A percentile compares a stretch with the other conserved stretches of the same genome.
Conservation (phyloP, 2,329 filamentous ascomycete species). For the Fusarium brevicatenulatum region DNA sequence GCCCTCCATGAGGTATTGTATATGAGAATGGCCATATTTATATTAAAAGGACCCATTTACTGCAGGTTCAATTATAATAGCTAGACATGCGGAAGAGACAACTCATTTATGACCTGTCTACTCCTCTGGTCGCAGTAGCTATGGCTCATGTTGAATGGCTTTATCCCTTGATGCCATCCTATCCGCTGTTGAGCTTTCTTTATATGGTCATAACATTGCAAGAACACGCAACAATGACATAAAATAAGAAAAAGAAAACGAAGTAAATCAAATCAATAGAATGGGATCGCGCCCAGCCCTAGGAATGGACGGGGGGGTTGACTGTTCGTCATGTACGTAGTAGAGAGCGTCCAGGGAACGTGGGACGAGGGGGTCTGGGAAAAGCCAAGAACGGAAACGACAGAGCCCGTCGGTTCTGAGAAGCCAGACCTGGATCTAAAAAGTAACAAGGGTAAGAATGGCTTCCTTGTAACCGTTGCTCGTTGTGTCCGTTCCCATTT, state of each 20-base stretch:
- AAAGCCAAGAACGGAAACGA: slow-evolving; percentile 15
- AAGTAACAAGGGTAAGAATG: slow-evolving; percentile 3
- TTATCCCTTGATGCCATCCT: slow-evolving; percentile 37
- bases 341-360: not conserved
- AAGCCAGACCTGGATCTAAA: slow-evolving; percentile 19
- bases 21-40: slow-evolving; percentile 4
- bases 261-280: slow-evolving; percentile 1
- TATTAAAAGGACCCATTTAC: slow-evolving; percentile 14
- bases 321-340: not conserved
- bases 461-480: slow-evolving; percentile 29
- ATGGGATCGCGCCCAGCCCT: not conserved
- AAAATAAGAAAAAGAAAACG: not conserved
- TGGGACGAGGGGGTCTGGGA: not conserved
- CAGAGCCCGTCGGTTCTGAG: slow-evolving; percentile 23
- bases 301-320: not conserved
- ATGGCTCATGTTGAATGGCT: slow-evolving; percentile 52
- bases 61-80: slow-evolving; percentile 19
- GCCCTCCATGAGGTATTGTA: not conserved
- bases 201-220: slow-evolving; percentile 27
- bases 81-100: slow-evolving; percentile 17
- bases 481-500: slow-evolving; percentile 24
- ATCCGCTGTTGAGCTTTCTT: slow-evolving; percentile 40
- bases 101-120: slow-evolving; percentile 12
- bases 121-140: slow-evolving; percentile 26
- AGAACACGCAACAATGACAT: slow-evolving; percentile 20